Base-by-base conservation (phyloP, 768 basidiomycete genomes). In the Auriscalpium orientale region DNA sequence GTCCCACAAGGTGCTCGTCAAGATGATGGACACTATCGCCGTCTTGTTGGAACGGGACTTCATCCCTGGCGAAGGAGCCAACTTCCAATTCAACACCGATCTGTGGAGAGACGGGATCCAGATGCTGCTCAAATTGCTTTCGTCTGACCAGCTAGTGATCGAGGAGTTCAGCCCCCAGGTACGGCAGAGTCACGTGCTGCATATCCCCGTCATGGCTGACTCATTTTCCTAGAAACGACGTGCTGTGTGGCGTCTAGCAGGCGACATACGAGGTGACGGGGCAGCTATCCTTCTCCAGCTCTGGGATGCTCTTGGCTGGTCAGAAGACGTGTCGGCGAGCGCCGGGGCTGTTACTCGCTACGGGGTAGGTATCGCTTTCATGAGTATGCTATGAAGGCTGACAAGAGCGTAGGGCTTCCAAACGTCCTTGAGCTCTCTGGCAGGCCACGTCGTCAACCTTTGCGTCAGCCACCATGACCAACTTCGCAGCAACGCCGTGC, bases 161-260 rank as follows among this genome's bases (percentile, higher is more conserved):
- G 95, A 98, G 68, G 92, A 98, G 58, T 94, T 95, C 59, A 91
- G 85, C 64, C 91, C 94, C 1, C 95, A 95, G 80, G 91, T 89
- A 56, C 38, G 73, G 59, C 46, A 20, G 4, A 3, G 46, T 20
- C 50, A 18, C 33, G 13, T 37, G 10, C 12, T 46, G 53, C 56
- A 28, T 38, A 37, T 38, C 37, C 56, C 33, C 46, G 13, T 5
- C 18, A 4, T 34, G 44, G n/a, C n/a, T n/a, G n/a, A n/a, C 4
- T 51, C 47, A 43, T 48, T 45, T 22, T 36, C 4, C 35, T 56
- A 97, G 91, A 92, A 92, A 84, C 89, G 93, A 44, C 84, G 95
- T 45, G 90, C 95, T 3, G 90, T 95, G 10, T 98, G 95, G 95
- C 82, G 91, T 38, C 81, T 98, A n/a, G 92, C 90, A 6, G 94